phyloP scores from a whole-genome alignment of 2,329 filamentous ascomycete genomes.

The Arthrobotrys pseudoclavata region DNA sequence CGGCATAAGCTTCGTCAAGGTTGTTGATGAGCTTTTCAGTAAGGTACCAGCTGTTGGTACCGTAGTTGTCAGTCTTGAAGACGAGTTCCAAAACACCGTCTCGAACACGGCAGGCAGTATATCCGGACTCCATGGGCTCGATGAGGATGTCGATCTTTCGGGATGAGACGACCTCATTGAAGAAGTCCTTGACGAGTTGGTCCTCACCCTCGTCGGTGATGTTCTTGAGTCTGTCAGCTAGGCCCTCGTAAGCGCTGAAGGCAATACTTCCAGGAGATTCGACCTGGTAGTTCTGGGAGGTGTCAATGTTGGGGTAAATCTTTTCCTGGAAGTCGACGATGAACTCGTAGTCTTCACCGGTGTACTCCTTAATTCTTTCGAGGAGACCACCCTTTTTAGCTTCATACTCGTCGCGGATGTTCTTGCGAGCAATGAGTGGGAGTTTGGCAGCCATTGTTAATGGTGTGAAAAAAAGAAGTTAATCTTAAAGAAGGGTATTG shows the following conservation, averaged over 20 bases:
- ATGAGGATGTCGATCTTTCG: constrained; percentile 43
- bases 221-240: constrained; percentile 19
- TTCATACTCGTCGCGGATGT: constrained; percentile 50
- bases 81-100: constrained; percentile 53
- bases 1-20: constrained; percentile 24
- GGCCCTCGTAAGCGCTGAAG: constrained; percentile 28
- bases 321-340: constrained; percentile 36
- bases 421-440: constrained; percentile 50
- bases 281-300: constrained; percentile 36
- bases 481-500: neutral
- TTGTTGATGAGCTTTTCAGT: constrained; percentile 35
- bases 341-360: constrained; percentile 50
- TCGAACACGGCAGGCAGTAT: constrained; percentile 34
- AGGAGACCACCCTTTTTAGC: constrained; percentile 15
- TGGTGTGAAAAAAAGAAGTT: neutral
- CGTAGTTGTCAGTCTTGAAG: constrained; percentile 41
- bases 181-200: constrained; percentile 29
- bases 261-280: constrained; percentile 49
- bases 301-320: constrained; percentile 32
- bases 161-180: constrained; percentile 42
- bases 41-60: constrained; percentile 47
- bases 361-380: constrained; percentile 40
- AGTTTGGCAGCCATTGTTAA: constrained; percentile 52
- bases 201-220: constrained; percentile 32
- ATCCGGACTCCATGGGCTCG: constrained; percentile 23